Evolutionary conservation across 2,329 filamentous ascomycete genomes (phyloP).

Genomic region (Venturiaceae sp.): DNA sequence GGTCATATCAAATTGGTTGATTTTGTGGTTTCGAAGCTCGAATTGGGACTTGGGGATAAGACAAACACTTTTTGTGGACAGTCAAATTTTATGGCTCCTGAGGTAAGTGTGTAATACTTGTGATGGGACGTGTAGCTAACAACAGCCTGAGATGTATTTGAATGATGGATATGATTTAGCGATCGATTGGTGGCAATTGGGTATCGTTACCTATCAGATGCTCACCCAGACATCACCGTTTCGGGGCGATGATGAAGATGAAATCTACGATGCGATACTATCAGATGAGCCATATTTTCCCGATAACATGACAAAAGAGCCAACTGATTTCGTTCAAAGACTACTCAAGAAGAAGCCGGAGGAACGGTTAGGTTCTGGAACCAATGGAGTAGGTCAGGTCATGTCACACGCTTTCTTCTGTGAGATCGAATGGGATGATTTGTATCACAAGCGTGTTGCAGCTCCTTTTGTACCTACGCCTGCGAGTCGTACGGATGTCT

Average conservation of each 20-base stretch:
- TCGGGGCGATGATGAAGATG: neutral
- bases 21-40: slow-evolving; percentile 1
- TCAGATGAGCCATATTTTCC: neutral
- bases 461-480: neutral
- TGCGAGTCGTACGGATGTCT: neutral
- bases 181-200: neutral
- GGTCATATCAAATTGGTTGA: neutral
- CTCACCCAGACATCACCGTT: neutral
- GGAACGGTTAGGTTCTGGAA: neutral
- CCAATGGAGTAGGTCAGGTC: neutral
- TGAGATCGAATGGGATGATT: neutral
- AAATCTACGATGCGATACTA: neutral
- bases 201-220: slow-evolving; percentile 2
- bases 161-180: neutral
- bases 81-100: neutral
- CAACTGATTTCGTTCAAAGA: neutral
- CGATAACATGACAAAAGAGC: neutral
- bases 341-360: neutral
- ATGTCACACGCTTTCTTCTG: neutral
- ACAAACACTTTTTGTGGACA: neutral
- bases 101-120: neutral
- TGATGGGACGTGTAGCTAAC: neutral
- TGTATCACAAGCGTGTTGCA: neutral
- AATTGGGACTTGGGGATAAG: neutral
- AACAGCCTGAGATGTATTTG: neutral